Conservation (phyloP, 495 filamentous ascomycete species). For the Aspergillus egyptiacus region DNA sequence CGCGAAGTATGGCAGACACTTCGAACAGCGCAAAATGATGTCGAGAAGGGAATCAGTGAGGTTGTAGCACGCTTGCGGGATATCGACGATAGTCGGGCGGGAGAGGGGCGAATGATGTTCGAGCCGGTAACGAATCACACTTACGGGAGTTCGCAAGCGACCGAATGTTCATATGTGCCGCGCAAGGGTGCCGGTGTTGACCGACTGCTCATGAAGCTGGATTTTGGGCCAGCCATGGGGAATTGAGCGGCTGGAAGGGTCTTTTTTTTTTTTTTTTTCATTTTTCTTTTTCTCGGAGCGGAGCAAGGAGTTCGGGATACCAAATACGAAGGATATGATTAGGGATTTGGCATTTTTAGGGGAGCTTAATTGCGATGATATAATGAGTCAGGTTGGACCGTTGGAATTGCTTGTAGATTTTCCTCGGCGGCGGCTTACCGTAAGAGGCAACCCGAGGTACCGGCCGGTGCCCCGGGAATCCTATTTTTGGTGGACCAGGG, state of each 20-base stretch:
- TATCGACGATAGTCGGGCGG: constrained; percentile 49
- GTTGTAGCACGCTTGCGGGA: constrained; percentile 55
- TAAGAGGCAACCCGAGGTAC: constrained; percentile 8
- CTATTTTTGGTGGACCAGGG: too few relatives aligned
- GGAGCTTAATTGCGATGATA: background rate
- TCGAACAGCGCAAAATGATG: constrained; percentile 24
- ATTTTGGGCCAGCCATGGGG: constrained; percentile 50
- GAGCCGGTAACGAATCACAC: constrained; percentile 17
- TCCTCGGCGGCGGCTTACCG: background rate
- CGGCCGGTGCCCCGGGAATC: too few relatives aligned
- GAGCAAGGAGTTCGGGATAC: background rate
- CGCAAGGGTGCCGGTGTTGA: constrained; percentile 67
- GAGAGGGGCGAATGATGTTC: constrained; percentile 38
- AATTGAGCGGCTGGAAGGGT: constrained; percentile 1
- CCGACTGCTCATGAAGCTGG: constrained; percentile 78
- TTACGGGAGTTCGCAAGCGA: constrained; percentile 11
- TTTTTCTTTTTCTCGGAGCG: background rate
- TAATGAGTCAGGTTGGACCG: background rate
- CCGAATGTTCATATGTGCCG: constrained; percentile 48
- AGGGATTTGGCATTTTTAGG: background rate
- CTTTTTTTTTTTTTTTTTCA: too few relatives aligned
- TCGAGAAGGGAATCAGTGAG: constrained; percentile 52
- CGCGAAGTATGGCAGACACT: constrained; percentile 55
- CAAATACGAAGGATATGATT: background rate
- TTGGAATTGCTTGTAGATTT: background rate